Evolutionary conservation across 768 basidiomycete genomes (phyloP).

Genomic region (Hygrocybe punicea): DNA sequence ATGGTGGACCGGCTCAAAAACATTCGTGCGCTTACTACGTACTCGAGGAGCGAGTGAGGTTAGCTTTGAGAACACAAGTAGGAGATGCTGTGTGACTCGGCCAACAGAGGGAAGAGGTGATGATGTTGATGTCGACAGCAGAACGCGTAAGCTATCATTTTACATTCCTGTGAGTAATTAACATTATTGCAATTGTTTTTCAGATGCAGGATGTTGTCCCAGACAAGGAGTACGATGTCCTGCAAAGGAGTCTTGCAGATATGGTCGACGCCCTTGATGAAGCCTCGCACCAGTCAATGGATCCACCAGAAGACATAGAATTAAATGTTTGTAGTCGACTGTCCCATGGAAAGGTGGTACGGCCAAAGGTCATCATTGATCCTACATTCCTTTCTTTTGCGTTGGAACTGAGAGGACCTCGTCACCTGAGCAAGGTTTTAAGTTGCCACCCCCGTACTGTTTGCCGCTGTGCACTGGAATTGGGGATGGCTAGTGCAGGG

Average conservation of each 20-base stretch:
- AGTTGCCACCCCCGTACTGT: conserved; percentile 12
- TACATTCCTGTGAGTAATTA: background rate
- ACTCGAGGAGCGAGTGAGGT: conserved; percentile 7
- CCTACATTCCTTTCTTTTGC: conserved; percentile 16
- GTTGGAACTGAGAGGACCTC: conserved; percentile 16
- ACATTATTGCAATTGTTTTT: background rate
- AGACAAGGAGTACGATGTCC: conserved; percentile 8
- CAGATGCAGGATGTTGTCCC: conserved; percentile 10
- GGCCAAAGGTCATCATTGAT: conserved; percentile 24
- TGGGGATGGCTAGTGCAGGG: conserved; percentile 16
- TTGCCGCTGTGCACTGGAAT: conserved; percentile 18
- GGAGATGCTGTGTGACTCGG: conserved; percentile 2
- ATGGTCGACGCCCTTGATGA: conserved; percentile 17
- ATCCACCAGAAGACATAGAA: conserved; percentile 9
- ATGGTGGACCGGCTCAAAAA: conserved; percentile 9
- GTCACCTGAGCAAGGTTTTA: conserved; percentile 10
- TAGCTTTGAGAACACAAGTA: conserved; percentile 5
- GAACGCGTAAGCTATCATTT: conserved; percentile 4
- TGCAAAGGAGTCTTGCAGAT: conserved; percentile 11
- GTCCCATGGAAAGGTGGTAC: conserved; percentile 13
- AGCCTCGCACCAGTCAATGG: conserved; percentile 10
- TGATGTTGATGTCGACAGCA: background rate
- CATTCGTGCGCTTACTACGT: conserved; percentile 8
- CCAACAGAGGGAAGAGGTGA: conserved; percentile 1
- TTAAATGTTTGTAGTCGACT: background rate